Evolutionary conservation across 768 basidiomycete genomes (phyloP), one percentile per base, ranked within the genome.

Genomic region (Mrakia hoshinonis): DNA sequence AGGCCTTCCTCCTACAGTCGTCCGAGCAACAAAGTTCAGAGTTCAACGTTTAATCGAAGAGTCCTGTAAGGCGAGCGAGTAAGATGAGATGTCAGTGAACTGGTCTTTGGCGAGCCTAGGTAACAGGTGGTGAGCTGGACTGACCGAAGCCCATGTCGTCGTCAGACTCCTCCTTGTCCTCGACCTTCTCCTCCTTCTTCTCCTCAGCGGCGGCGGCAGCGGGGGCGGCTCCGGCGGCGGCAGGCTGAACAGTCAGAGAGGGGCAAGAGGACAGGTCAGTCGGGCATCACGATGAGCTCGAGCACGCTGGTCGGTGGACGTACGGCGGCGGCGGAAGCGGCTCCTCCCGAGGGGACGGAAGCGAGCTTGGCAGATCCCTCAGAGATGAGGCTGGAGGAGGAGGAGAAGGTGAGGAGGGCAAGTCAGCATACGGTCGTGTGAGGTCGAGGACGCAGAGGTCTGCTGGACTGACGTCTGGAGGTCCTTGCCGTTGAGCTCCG

Each of bases 301-400:
- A 38, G 13, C 5, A 54, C 24, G 51, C 7, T 13, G 13, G 48
- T 20, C 5, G 48, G 18, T 49, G 36, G 18, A 63, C 63, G n/a
- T 12, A 64, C 63, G 31, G 84, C 84, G 47, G 80, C 83, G 55
- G 81, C 74, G 68, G 75, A 77, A 49, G 72, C 75, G 68, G 77
- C 89, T 78, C 93, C 94, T 75, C 94, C 95, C 74, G 95, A 94
- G 72, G 96, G 95, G 78, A 96, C 96, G 78, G 96, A 98, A 69
- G 95, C 87, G 77, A 99, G 91, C 82, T 97, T 98, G 80, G 85
- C 81, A 51, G 89, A 89, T 68, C 96, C 96, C 81, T 92, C 91
- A 75, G 87, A 85, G 81, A 99, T 98, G 83, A 98, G 69, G 82
- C 89, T 91, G 74, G 47, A n/a, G 29, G 52, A 15, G 26, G 26